Evolutionary conservation across 169 alveolate species (phyloP), one percentile per base, ranked within the genome.

Genomic region (Nephromyces sp.): DNA sequence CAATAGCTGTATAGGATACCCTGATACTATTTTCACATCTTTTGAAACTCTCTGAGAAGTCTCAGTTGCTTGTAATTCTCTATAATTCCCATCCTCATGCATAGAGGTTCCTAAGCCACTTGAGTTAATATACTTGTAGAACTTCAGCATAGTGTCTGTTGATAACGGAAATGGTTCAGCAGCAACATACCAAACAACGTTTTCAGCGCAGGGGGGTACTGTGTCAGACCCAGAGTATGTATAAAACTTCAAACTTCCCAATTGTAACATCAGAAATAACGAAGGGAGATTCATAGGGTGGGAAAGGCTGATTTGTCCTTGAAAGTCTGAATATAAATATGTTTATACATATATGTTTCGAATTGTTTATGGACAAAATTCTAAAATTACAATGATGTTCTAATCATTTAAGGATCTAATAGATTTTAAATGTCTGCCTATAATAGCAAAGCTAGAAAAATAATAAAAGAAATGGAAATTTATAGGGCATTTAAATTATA

Each of bases 181-280:
- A 21, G 92, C 93, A 6, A 88, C 92, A 68, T 84, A 86, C 93
- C 93, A 86, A 29, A 85, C 67, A 33, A 88, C 88, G 51, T 86
- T 86, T 70, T 88, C 92, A 51, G 82, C 88, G 64, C 92, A 88
- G 21, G 78, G 85, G 1, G 91, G 91, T 66, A 75, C 80, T 6
- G 92, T 89, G 32, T 83, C 82, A 57, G 89, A 85, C 1, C 94
- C 94, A 63, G 82, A 89, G 68, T 89, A 86, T n/a, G 90, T 87
- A 43, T 84, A 80, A 75, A 85, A 86, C 57, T 84, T 85, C 79
- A 82, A 66, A 51, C 80, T 78, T 70, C 87, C 82, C 6, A 83
- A 81, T 80, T 88, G 90, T 32, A 88, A 65, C 93, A 86, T 88
- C 92, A 86, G 83, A 77, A 88, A 73, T 66, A 88, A 32, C 0